A percentile compares a stretch with the other conserved stretches of the same genome.
Conservation (phyloP, 805 yeast genomes). For the Candida coleopterorum region DNA sequence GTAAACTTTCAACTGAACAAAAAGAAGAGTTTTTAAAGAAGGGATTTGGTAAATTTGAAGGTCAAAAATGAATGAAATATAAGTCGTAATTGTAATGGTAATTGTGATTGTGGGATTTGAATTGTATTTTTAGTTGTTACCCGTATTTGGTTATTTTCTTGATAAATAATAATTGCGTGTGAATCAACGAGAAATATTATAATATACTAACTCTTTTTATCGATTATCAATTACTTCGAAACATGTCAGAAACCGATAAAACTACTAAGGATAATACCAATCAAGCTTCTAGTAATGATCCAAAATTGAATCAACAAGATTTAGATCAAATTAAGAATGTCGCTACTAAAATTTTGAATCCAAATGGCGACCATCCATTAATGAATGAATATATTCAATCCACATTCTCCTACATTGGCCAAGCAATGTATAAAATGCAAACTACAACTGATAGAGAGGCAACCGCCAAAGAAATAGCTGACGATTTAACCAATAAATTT, state of each 20-base stretch:
- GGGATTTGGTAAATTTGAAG: conserved; percentile 10
- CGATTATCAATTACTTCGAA: no score
- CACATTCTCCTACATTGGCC: conserved; percentile 23
- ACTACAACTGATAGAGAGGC: conserved; percentile 27
- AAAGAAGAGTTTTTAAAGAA: conserved; percentile 10
- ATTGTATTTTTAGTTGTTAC: no score
- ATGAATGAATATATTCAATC: conserved; percentile 23
- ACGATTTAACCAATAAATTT: conserved; percentile 25
- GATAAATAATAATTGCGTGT: no score
- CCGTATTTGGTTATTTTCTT: no score
- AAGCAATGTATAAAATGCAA: conserved; percentile 24
- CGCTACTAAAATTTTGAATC: conserved; percentile 18
- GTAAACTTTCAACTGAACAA: conserved; percentile 6
- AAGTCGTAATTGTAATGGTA: no score
- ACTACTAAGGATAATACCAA: no score
- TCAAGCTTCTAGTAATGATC: no score
- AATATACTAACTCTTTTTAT: no score
- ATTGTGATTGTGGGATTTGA: no score
- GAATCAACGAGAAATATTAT: no score
- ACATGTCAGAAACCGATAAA: no score
- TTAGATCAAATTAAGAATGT: conserved; percentile 3
- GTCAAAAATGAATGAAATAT: no score
- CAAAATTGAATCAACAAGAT: conserved; percentile 3
- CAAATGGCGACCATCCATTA: conserved; percentile 24
- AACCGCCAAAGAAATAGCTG: conserved; percentile 31